Percentiles rank a stretch among this genome's conserved stretches.
Evolutionary conservation across 106 monocot genomes (phyloP).

Genomic region (Platanthera guangdongensis): DNA sequence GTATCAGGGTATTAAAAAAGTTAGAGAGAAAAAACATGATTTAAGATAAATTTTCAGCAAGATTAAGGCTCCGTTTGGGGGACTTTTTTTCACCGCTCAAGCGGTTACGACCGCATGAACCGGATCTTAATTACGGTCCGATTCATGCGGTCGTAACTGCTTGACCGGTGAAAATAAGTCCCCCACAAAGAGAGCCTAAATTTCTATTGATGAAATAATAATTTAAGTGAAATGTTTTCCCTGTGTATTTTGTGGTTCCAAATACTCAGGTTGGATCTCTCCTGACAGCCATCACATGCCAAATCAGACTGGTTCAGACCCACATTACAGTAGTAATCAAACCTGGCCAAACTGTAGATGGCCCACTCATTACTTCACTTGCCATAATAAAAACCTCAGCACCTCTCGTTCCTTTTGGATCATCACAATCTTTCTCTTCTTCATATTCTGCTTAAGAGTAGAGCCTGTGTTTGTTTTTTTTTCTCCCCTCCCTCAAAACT

Average conservation of each 20-base stretch:
- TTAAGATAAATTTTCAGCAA: not conserved
- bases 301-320: not conserved
- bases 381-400: conserved; percentile 1
- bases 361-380: not conserved
- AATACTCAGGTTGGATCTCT: not conserved
- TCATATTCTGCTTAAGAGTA: not conserved
- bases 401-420: not conserved
- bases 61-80: too few species aligned
- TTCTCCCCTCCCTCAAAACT: not conserved
- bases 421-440: not conserved
- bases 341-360: not conserved
- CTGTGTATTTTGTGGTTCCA: not conserved
- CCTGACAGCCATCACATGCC: not conserved
- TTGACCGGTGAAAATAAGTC: too few species aligned
- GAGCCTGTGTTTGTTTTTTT: not conserved
- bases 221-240: too few species aligned
- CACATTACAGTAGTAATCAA: not conserved
- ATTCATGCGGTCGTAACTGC: too few species aligned
- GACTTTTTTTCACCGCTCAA: too few species aligned
- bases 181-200: too few species aligned
- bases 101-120: too few species aligned
- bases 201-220: not conserved
- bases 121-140: too few species aligned
- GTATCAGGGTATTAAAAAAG: too few species aligned
- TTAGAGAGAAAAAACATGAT: too few species aligned